Evolutionary conservation across 2,329 filamentous ascomycete genomes (phyloP), one percentile per base, ranked within the genome.

Genomic region (Aspergillus ruber): DNA sequence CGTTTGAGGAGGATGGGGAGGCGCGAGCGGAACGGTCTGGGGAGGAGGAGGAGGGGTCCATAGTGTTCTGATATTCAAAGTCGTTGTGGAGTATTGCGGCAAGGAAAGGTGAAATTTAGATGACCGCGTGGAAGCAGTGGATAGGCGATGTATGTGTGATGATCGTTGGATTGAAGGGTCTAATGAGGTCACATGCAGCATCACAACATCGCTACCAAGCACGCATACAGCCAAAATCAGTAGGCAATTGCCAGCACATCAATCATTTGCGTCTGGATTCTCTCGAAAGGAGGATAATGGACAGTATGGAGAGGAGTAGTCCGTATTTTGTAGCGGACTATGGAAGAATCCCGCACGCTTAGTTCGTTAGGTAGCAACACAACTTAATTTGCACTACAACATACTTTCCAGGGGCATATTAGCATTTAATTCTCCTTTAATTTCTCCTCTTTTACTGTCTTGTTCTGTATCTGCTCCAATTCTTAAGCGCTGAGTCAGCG

Each of bases 41-140:
- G 15, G 60, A 56, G 9, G 8, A 56, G 9, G 8, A 12, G 4
- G 25, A 29, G 4, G 58, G 52, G 43, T 60, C 56, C 65, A 68
- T 68, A 33, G 18, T 47, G 25, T 27, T 41, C 13, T 25, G 23
- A 25, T 9, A 9, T 25, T 25, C 8, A 25, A 25, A 9, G 23
- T 25, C 10, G 25, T 25, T 25, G 25, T 29, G 10, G 10, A 29
- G 10, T 12, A 12, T 3, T 29, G 10, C 8, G 9, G 9, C 17
- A 42, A 8, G 2, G 21, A 17, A 12, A 21, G 12, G 20, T 15
- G n/a, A 7, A 18, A 13, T n/a, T 12, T 25, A n/a, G 20, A 42
- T 25, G 6, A 12, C 4, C 21, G 15, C 15, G 36, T 39, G 18
- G 10, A 29, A 29, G 25, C 12, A 29, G 25, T 15, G 9, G 33